Evolutionary conservation across 352 stramenopile genomes (phyloP), one percentile per base, ranked within the genome.

Genomic region (Globisporangium cystogenes): DNA sequence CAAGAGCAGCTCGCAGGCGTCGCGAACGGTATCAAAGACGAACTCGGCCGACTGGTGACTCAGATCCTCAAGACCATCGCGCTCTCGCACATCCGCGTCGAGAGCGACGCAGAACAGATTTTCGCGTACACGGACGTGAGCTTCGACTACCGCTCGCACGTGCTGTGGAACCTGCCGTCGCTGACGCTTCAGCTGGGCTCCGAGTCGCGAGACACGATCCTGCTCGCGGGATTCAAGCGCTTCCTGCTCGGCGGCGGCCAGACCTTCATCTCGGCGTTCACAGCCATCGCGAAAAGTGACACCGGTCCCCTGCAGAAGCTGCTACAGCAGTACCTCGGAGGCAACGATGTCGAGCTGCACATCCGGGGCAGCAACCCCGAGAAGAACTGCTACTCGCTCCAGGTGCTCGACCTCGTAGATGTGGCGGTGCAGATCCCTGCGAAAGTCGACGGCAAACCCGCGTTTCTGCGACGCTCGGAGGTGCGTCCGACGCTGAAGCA

Each of bases 81-180:
- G 37, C 66, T 93, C 14, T 87, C 80, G 1, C 67, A 89, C 53
- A 74, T 90, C 48, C 76, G 84, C 37, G 76, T 82, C 5, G 67
- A 90, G 24, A 69, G 64, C 48, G 72, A 87, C 44, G 44, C 65
- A 11, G 41, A 68, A 21, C 72, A 84, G 54, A 72, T 94, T 10
- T 91, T 91, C 51, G 79, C 82, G 14, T 94, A 84, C 45, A 90
- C 83, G 3, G 82, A 92, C 52, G 79, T 92, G 18, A 76, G 75
- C 31, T 90, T 93, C 43, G 58, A 76, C 33, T 91, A 88, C 57
- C 47, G 43, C 0, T 85, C 83, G 12, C 59, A 51, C 7, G 57
- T 92, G 26, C 39, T 87, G 10, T 94, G 81, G 79, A 90, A 91
- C n/a, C 23, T 94, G 7, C 83, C 81, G 10, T 75, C 82, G 11